Conservation (phyloP, 2,329 filamentous ascomycete genomes). For the Nigrospora osmanthi region DNA sequence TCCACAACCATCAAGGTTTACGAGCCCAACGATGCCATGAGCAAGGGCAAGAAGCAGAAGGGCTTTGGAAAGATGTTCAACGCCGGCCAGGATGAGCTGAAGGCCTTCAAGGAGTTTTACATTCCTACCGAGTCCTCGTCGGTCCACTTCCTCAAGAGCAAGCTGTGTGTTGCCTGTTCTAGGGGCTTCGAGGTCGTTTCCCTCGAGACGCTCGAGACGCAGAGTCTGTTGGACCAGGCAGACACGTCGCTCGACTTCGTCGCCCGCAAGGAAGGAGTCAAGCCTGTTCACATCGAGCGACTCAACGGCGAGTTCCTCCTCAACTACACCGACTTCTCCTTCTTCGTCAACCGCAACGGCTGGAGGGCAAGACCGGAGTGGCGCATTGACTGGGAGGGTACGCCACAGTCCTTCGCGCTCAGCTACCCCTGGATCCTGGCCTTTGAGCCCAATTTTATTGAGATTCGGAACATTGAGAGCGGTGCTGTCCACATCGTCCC, state of each 20-base stretch:
- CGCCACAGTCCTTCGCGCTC: conserved; percentile 83
- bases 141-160: conserved; percentile 94
- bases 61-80: conserved; percentile 95
- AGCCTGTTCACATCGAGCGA: conserved; percentile 93
- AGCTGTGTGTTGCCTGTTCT: conserved; percentile 91
- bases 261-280: conserved; percentile 83
- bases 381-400: conserved; percentile 96
- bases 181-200: conserved; percentile 96
- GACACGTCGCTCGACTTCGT: conserved; percentile 98
- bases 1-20: conserved; percentile 99
- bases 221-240: conserved; percentile 92
- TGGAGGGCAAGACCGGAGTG: conserved; percentile 95
- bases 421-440: conserved; percentile 96
- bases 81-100: conserved; percentile 84
- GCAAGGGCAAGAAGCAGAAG: conserved; percentile 90
- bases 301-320: conserved; percentile 95
- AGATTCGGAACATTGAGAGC: conserved; percentile 91
- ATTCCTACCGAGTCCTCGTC: conserved; percentile 97
- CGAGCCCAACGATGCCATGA: conserved; percentile 91
- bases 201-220: conserved; percentile 93
- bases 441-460: conserved; percentile 96
- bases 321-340: conserved; percentile 97
- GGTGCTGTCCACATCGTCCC: conserved; percentile 93
- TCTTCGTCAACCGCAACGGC: conserved; percentile 98
- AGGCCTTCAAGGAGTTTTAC: conserved; percentile 98